A percentile compares a stretch with the other conserved stretches of the same genome.
These are phyloP conservation scores for Ogataea minuta DNA, from an alignment of 805 yeast species.

Conservation along the genomic window DNA sequence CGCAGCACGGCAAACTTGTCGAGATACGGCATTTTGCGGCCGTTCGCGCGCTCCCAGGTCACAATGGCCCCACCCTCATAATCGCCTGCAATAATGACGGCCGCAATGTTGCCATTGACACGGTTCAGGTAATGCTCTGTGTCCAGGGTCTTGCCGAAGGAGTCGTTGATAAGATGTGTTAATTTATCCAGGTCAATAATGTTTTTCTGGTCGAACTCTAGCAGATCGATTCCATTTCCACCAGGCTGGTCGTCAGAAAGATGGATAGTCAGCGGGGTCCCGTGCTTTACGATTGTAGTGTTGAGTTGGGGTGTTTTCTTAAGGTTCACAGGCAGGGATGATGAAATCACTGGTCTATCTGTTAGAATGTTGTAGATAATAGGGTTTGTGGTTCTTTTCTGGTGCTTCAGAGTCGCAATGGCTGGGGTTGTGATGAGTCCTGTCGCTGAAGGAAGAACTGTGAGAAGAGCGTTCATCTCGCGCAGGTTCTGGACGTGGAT, in stretches of 20 bases:
- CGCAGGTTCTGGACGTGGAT: conserved; percentile 64
- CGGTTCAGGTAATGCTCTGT: conserved; percentile 64
- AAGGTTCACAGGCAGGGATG: conserved; percentile 75
- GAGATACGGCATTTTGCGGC: conserved; percentile 61
- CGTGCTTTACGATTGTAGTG: conserved; percentile 79
- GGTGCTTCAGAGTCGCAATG: conserved; percentile 52
- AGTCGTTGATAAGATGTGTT: conserved; percentile 64
- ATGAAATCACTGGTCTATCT: conserved; percentile 85
- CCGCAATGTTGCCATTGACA: conserved; percentile 65
- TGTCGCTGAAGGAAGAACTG: conserved; percentile 49
- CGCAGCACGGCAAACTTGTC: conserved; percentile 93
- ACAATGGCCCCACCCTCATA: conserved; percentile 94
- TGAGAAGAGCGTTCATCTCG: conserved; percentile 60
- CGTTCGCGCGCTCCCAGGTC: conserved; percentile 62
- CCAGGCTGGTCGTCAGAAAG: conserved; percentile 28
- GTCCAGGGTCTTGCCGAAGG: conserved; percentile 72
- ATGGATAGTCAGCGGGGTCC: conserved; percentile 55
- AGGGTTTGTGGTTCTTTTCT: conserved; percentile 60
- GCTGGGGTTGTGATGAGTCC: conserved; percentile 86
- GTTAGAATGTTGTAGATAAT: conserved; percentile 86
- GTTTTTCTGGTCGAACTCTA: conserved; percentile 36
- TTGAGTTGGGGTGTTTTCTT: conserved; percentile 58
- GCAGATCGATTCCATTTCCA: conserved; percentile 39
- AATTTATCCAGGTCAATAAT: conserved; percentile 56
- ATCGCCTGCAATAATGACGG: conserved; percentile 83